These are phyloP conservation scores for Aureobasidium sp. DNA, from an alignment of 2,329 filamentous ascomycete genomes.

Conservation along the genomic window DNA sequence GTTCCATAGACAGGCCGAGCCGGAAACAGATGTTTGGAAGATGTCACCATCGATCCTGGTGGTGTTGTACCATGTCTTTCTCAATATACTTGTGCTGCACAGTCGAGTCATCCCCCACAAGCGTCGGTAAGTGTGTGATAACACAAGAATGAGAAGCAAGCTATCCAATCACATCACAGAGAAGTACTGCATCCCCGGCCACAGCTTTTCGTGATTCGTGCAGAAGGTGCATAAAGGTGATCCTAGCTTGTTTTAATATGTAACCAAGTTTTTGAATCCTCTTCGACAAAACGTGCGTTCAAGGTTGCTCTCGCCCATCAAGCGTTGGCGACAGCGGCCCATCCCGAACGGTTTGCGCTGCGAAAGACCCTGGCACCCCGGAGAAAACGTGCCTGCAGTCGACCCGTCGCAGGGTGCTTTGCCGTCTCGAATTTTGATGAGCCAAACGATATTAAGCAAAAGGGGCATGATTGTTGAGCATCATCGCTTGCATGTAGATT, in stretches of 20 bases:
- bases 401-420: not conserved
- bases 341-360: not conserved
- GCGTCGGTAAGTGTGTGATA: conserved; percentile 10
- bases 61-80: conserved; percentile 13
- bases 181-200: conserved; percentile 4
- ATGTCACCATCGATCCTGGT: conserved; percentile 5
- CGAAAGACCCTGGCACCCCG: not conserved
- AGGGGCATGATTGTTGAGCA: conserved; percentile 3
- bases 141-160: conserved; percentile 1
- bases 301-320: not conserved
- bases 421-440: not conserved
- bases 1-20: not conserved
- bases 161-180: conserved; percentile 7
- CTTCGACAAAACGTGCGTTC: conserved; percentile 9
- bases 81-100: conserved; percentile 10
- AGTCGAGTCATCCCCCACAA: conserved; percentile 14
- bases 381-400: not conserved
- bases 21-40: not conserved
- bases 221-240: conserved; percentile 8
- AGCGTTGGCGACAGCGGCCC: conserved; percentile 1
- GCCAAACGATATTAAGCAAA: not conserved
- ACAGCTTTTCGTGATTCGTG: conserved; percentile 12
- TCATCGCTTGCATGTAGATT: not conserved
- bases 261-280: no score
- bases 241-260: conserved; percentile 10